Conservation (phyloP, 495 filamentous ascomycete species). For the Saxispiralis lemnorum region DNA sequence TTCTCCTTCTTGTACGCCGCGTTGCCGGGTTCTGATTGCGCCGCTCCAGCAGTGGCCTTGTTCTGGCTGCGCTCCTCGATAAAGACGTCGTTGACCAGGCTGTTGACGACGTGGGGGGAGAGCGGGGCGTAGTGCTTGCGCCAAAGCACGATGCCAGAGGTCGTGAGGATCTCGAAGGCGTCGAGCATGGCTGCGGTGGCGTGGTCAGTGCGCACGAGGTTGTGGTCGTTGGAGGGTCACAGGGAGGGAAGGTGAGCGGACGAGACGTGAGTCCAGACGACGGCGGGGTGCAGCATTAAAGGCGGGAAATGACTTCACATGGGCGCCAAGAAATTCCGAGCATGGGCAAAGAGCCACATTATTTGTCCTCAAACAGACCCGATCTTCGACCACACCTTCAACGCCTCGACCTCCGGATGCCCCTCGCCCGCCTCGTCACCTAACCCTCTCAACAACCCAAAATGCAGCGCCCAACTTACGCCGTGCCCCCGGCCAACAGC, state of each 20-base stretch:
- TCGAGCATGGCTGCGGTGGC: constrained; percentile 51
- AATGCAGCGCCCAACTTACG: constrained; percentile 72
- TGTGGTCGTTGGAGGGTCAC: background rate
- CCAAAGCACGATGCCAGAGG: constrained; percentile 93
- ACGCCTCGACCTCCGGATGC: too few species aligned
- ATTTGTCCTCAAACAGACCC: too few species aligned
- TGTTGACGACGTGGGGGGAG: constrained; percentile 70
- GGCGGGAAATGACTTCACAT: constrained; percentile 8
- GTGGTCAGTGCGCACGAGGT: background rate
- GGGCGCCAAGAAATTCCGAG: background rate
- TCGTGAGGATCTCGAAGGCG: constrained; percentile 86
- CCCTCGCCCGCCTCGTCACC: too few species aligned
- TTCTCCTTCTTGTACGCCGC: constrained; percentile 76
- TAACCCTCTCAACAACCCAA: background rate
- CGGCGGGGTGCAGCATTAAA: background rate
- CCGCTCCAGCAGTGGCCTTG: constrained; percentile 36
- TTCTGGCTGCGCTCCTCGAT: constrained; percentile 75
- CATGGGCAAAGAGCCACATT: too few species aligned
- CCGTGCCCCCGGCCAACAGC: constrained; percentile 55
- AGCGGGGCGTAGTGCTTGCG: constrained; percentile 70
- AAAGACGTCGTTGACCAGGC: constrained; percentile 87
- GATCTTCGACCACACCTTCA: too few species aligned
- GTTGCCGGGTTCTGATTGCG: constrained; percentile 39
- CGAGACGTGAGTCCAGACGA: background rate
- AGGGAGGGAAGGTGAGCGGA: background rate